Evolutionary conservation across 441 rosid genomes (phyloP).

Genomic region (Theobroma grandiflorum): DNA sequence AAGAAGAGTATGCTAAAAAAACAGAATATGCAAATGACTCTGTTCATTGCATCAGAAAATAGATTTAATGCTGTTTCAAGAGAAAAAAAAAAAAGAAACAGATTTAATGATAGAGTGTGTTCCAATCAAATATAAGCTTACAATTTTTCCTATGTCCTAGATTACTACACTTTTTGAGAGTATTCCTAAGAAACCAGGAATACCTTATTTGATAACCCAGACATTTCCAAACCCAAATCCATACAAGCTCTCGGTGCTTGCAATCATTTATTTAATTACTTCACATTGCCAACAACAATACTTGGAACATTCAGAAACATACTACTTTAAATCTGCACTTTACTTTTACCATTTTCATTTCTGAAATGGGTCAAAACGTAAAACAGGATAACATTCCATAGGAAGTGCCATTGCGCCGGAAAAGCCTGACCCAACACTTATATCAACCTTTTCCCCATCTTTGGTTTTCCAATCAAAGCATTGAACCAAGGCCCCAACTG

Average conservation of each 20-base stretch:
- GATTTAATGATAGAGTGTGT: no score
- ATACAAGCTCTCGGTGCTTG: not conserved
- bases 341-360: not conserved
- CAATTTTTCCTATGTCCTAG: no score
- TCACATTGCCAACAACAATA: not conserved
- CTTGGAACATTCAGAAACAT: not conserved
- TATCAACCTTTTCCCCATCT: conserved; percentile 30
- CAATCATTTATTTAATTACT: not conserved
- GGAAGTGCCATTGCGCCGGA: conserved; percentile 40
- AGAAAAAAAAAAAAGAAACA: no score
- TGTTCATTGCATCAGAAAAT: no score
- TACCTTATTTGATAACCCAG: not conserved
- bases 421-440: conserved; percentile 30
- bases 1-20: not conserved
- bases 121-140: no score
- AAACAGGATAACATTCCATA: conserved; percentile 33
- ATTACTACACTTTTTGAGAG: no score
- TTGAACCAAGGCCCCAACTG: conserved; percentile 37
- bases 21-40: no score
- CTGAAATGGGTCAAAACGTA: conserved; percentile 23
- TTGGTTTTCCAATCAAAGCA: conserved; percentile 49
- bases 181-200: no score
- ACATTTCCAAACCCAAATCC: not conserved
- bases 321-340: not conserved
- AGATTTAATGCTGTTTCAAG: no score